Base-by-base conservation (phyloP, 371 early-diverging fungal species). In the Rhizopus sp. region DNA sequence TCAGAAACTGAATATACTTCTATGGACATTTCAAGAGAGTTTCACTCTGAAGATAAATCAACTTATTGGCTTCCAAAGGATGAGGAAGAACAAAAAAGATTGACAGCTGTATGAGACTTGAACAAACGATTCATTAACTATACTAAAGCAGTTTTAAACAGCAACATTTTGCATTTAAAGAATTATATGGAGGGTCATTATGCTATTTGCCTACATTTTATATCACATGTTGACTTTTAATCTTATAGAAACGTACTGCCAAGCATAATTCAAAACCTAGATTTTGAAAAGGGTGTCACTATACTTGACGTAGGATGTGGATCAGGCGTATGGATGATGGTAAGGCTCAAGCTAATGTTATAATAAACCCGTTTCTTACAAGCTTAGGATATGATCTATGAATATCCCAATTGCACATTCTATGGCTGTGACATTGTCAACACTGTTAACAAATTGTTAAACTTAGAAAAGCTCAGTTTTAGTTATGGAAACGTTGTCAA, bases 251-350 rank as follows among this genome's bases (percentile, higher is more conserved):
- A 60, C 16, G 13, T 60, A n/a, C 37, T 55, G 12, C 34, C 49
- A 3, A 55, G 47, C 29, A 38, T 53, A 7, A 37, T 32, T 9
- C 23, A 42, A 3, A 42, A 31, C 5, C 41, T 47, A 35, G 59
- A 34, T 7, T 48, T 38, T 53, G 55, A 32, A 54, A 41, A 57
- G 35, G 49, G 47, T 9, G 29, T 39, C 5, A 50, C 65, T 2
- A 64, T 73, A 10, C 47, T 76, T 4, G 77, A 76, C 40, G 67
- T 76, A 30, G 77, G 77, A 3, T 64, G 69, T 68, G 77, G 77
- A 16, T 55, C 73, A n/a, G 77, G 73, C 31, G 73, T 73, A 37
- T 76, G 77, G 76, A 70, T 70, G 6, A 75, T 75, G 76, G 77
- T 62, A 40, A 33, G 23, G 23, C 2, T 23, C 23, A 23, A 23